phyloP scores from a whole-genome alignment of 805 yeast genomes.

The Priceomyces haplophilus region DNA sequence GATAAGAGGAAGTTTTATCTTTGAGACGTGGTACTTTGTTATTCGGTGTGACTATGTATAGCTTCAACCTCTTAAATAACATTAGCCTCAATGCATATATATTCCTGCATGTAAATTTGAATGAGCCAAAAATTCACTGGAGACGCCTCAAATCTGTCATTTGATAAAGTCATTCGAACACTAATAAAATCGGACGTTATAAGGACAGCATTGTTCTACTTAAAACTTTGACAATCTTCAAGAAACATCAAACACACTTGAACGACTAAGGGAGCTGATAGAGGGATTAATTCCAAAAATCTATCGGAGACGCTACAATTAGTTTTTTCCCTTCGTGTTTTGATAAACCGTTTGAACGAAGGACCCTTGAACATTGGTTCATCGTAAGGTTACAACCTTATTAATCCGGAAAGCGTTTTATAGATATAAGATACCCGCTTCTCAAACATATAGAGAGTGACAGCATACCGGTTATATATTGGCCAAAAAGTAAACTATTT shows the following conservation, averaged over 20 bases:
- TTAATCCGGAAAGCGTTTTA: too few species aligned
- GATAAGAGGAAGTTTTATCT: slow-evolving; percentile 91
- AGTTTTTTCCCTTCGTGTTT: slow-evolving; percentile 2
- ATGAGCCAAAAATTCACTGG: not conserved
- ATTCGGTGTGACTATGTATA: slow-evolving; percentile 8
- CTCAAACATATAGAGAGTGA: not conserved
- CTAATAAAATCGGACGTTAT: not conserved
- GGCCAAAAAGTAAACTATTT: not conserved
- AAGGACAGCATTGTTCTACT: not conserved
- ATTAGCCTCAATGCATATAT: not conserved
- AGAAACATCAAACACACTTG: not conserved
- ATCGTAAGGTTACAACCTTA: not conserved
- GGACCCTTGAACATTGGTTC: not conserved
- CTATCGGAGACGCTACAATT: not conserved
- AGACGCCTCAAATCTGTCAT: slow-evolving; percentile 4
- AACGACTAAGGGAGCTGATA: not conserved
- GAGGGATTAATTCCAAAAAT: not conserved
- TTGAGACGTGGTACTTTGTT: slow-evolving; percentile 26
- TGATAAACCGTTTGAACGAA: not conserved
- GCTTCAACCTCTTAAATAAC: not conserved
- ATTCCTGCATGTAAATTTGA: slow-evolving; percentile 4
- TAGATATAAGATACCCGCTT: too few species aligned
- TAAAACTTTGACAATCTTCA: not conserved
- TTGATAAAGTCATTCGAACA: not conserved
- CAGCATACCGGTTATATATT: not conserved